Conservation (phyloP, 2,329 filamentous ascomycete species). For the Sphaerulina musiva region DNA sequence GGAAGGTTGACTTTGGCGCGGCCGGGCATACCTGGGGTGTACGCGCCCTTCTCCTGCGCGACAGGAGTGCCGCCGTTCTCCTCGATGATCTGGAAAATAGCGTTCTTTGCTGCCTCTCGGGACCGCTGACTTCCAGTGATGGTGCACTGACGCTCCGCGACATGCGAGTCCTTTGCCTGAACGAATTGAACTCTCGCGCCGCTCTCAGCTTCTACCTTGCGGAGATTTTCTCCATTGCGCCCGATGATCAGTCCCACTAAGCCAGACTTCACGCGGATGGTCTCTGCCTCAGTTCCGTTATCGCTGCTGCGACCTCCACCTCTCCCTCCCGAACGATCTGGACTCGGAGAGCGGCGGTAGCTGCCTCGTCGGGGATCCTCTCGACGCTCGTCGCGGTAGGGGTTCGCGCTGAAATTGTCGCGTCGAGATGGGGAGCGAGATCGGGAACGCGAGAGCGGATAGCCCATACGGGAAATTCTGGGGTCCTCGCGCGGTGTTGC, state of each 20-base stretch:
- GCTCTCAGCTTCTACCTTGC: slow-evolving; percentile 76
- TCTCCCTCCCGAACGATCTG: slow-evolving; percentile 38
- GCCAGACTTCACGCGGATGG: slow-evolving; percentile 77
- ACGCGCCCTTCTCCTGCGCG: slow-evolving; percentile 32
- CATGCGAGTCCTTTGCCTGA: slow-evolving; percentile 63
- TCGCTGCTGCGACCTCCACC: slow-evolving; percentile 41
- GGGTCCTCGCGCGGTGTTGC: slow-evolving; percentile 37
- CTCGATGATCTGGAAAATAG: slow-evolving; percentile 82
- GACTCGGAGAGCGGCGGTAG: slow-evolving; percentile 67
- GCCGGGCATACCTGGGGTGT: slow-evolving; percentile 33
- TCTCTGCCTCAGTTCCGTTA: slow-evolving; percentile 71
- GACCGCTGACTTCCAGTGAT: slow-evolving; percentile 68
- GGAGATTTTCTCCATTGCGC: slow-evolving; percentile 79
- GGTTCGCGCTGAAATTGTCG: slow-evolving; percentile 61
- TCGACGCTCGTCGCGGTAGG: slow-evolving; percentile 79
- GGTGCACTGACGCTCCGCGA: slow-evolving; percentile 73
- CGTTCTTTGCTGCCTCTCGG: slow-evolving; percentile 69
- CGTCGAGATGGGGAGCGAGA: slow-evolving; percentile 64
- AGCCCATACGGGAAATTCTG: slow-evolving; percentile 50
- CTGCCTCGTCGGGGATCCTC: slow-evolving; percentile 53
- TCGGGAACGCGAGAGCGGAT: slow-evolving; percentile 56
- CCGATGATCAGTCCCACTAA: slow-evolving; percentile 88
- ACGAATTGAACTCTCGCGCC: slow-evolving; percentile 83
- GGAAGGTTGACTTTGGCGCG: slow-evolving; percentile 37
- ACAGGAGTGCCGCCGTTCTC: slow-evolving; percentile 61